These are phyloP conservation scores for Hygrophorus russula DNA, from an alignment of 768 basidiomycete species.

Conservation along the genomic window DNA sequence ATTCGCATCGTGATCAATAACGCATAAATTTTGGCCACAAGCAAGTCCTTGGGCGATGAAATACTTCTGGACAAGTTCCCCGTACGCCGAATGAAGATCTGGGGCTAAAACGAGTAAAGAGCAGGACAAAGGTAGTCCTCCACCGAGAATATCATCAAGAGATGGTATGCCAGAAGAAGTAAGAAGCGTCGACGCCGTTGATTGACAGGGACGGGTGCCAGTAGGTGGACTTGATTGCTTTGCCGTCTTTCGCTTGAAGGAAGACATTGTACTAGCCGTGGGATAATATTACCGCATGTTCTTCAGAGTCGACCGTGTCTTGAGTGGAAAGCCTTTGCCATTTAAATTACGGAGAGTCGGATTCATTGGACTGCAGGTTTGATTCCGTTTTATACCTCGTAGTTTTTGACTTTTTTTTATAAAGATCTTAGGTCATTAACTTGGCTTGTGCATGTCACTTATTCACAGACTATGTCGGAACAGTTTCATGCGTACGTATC, in stretches of 20 bases:
- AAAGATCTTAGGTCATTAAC: conserved; percentile 37
- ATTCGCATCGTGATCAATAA: conserved; percentile 50
- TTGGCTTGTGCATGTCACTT: conserved; percentile 48
- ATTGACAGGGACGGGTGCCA: conserved; percentile 50
- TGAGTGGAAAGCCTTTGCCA: conserved; percentile 11
- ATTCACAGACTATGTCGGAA: conserved; percentile 49
- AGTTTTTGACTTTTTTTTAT: neutral
- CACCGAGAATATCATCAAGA: conserved; percentile 90
- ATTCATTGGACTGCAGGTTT: neutral
- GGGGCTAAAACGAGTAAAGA: conserved; percentile 67
- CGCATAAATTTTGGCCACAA: conserved; percentile 52
- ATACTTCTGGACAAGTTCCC: conserved; percentile 77
- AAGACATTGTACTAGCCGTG: conserved; percentile 38
- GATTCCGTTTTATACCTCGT: neutral
- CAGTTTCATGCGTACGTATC: conserved; percentile 36
- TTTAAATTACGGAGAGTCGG: conserved; percentile 10
- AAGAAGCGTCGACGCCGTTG: conserved; percentile 42
- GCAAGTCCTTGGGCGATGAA: conserved; percentile 82
- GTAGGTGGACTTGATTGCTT: conserved; percentile 30
- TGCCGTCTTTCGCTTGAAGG: conserved; percentile 62
- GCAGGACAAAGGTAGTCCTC: conserved; percentile 78
- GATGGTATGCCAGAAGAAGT: conserved; percentile 87
- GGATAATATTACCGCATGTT: neutral
- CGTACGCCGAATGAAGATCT: conserved; percentile 79
- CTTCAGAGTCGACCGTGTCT: conserved; percentile 3